A percentile compares a stretch with the other conserved stretches of the same genome.
These are phyloP conservation scores for Chrysanthemum seticuspe DNA, from an alignment of 129 eudicot species.

Conservation along the genomic window DNA sequence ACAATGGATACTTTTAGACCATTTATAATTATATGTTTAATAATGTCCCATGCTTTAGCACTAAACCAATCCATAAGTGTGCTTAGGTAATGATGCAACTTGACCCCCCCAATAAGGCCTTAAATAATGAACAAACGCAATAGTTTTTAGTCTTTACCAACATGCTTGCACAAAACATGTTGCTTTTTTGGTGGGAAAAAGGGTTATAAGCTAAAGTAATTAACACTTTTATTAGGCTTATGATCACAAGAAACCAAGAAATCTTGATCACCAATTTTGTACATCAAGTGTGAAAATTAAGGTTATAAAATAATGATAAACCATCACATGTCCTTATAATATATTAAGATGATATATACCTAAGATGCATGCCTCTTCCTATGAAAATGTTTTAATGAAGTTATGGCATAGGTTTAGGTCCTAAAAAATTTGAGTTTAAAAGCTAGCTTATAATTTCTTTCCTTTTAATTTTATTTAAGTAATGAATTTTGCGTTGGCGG, in stretches of 20 bases:
- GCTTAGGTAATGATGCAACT: conserved; percentile 37
- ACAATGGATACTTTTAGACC: conserved; percentile 9
- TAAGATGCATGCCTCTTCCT: too few relatives aligned
- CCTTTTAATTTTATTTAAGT: too few relatives aligned
- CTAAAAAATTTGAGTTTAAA: too few relatives aligned
- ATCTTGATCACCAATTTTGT: conserved; percentile 3
- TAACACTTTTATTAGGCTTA: not conserved
- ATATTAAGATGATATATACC: not conserved
- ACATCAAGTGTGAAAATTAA: not conserved
- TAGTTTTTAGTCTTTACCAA: conserved; percentile 16
- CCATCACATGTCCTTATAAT: not conserved
- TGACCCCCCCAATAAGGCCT: conserved; percentile 24
- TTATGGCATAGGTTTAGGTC: too few relatives aligned
- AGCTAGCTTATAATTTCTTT: too few relatives aligned
- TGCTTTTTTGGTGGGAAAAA: conserved; percentile 28
- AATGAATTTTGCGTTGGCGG: too few relatives aligned
- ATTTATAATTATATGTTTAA: not conserved
- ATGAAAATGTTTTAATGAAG: too few relatives aligned
- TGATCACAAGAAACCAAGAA: conserved; percentile 34
- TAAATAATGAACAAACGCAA: conserved; percentile 34
- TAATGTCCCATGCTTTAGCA: conserved; percentile 31
- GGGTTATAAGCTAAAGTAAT: conserved; percentile 23
- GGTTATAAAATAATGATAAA: not conserved
- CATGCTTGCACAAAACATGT: conserved; percentile 25
- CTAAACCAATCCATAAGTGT: conserved; percentile 39